Evolutionary conservation across 495 filamentous ascomycete species (phyloP).

Genomic region (Aspergillus funiculosus): DNA sequence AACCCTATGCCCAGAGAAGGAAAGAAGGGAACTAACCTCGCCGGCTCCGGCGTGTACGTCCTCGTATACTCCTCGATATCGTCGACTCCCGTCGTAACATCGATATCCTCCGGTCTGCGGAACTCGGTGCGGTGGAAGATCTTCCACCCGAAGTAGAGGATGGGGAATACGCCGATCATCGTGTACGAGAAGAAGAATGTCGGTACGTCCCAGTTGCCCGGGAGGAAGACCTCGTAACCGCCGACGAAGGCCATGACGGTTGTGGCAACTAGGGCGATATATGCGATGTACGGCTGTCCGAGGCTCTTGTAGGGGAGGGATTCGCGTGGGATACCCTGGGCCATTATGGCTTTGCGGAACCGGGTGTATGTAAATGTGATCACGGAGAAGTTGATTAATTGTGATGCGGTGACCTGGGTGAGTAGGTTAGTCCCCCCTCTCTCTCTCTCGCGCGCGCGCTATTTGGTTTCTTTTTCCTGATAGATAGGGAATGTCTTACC

Average conservation of each 20-base stretch:
- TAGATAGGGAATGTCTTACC: constrained; percentile 29
- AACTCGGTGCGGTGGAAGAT: constrained; percentile 57
- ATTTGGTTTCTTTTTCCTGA: not conserved
- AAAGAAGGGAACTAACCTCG: constrained; percentile 45
- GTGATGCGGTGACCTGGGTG: constrained; percentile 56
- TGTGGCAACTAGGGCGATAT: constrained; percentile 54
- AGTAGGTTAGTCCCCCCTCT: constrained; percentile 4
- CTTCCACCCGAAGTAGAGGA: constrained; percentile 68
- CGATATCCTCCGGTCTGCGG: constrained; percentile 53
- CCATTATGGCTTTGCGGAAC: constrained; percentile 63
- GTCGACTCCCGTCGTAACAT: constrained; percentile 57
- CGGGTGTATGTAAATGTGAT: constrained; percentile 65
- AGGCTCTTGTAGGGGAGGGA: constrained; percentile 60
- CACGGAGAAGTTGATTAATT: constrained; percentile 71
- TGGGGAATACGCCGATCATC: constrained; percentile 61
- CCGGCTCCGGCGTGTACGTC: constrained; percentile 52
- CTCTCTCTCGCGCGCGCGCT: too few relatives aligned
- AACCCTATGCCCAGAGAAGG: not conserved
- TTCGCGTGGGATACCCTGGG: constrained; percentile 60
- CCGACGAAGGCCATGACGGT: constrained; percentile 68
- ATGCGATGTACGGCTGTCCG: constrained; percentile 66
- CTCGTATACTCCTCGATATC: constrained; percentile 70
- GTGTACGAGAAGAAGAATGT: constrained; percentile 75
- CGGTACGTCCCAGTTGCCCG: constrained; percentile 63
- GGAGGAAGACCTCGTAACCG: constrained; percentile 71